phyloP scores from a whole-genome alignment of 2,329 filamentous ascomycete species.

The Aspergillus brunneoviolaceus region DNA sequence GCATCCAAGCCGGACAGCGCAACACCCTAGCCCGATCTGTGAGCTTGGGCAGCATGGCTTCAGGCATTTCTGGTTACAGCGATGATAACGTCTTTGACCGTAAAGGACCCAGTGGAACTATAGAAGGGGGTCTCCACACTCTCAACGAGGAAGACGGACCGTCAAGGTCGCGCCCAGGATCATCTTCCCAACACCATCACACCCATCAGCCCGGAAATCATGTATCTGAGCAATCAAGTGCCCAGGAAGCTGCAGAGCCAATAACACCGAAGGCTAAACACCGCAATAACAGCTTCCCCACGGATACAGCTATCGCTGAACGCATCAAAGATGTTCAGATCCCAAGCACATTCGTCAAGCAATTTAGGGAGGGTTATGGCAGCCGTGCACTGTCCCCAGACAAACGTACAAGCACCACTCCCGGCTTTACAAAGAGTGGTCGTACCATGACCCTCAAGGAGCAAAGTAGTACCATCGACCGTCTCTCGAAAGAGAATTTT shows the following conservation, averaged over 20 bases:
- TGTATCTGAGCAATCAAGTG: conserved; percentile 33
- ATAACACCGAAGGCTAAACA: conserved; percentile 69
- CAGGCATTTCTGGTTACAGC: conserved; percentile 62
- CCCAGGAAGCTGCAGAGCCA: conserved; percentile 50
- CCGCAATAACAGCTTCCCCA: conserved; percentile 62
- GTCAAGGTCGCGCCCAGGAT: conserved; percentile 37
- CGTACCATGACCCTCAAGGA: conserved; percentile 88
- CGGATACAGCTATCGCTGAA: conserved; percentile 83
- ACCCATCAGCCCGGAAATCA: conserved; percentile 23
- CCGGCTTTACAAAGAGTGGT: conserved; percentile 55
- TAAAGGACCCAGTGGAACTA: conserved; percentile 40
- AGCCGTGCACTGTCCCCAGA: conserved; percentile 61
- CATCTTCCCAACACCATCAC: conserved; percentile 24
- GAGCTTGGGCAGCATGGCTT: conserved; percentile 87
- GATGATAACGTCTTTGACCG: conserved; percentile 48
- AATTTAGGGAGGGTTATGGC: conserved; percentile 71
- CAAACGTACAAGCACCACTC: conserved; percentile 54
- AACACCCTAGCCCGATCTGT: conserved; percentile 68
- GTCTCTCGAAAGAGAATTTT: conserved; percentile 96
- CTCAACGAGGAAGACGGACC: conserved; percentile 59
- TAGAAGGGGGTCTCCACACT: conserved; percentile 53
- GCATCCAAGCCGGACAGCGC: conserved; percentile 28
- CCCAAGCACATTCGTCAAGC: conserved; percentile 80
- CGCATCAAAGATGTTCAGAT: conserved; percentile 89
- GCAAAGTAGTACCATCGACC: conserved; percentile 95